A percentile compares a stretch with the other conserved stretches of the same genome.
Evolutionary conservation across 805 yeast genomes (phyloP).

Genomic region (Saccharomycopsis oosterbeekiorum): DNA sequence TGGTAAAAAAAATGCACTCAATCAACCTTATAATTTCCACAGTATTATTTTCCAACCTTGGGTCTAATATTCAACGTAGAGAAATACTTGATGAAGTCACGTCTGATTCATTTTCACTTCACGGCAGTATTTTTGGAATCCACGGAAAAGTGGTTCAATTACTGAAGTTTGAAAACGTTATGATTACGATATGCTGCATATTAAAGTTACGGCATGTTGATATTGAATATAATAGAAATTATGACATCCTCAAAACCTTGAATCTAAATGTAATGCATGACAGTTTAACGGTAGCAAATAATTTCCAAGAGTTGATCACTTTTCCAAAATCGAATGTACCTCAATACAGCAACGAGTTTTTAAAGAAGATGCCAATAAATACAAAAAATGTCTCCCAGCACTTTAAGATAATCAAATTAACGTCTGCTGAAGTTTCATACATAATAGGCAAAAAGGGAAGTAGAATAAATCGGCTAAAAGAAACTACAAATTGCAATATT

Average conservation of each 20-base stretch:
- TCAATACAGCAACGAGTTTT: background rate
- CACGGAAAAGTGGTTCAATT: background rate
- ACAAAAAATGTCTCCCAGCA: background rate
- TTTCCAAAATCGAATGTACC: background rate
- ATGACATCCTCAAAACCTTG: background rate
- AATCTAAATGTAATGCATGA: background rate
- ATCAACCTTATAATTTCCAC: background rate
- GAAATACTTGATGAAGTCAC: background rate
- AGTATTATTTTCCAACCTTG: background rate
- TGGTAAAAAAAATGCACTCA: background rate
- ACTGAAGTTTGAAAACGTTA: background rate
- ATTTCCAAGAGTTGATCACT: background rate
- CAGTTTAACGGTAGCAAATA: background rate
- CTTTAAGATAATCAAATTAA: constrained; percentile 17
- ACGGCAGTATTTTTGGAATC: background rate
- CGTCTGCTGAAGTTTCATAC: constrained; percentile 29
- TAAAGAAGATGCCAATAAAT: background rate
- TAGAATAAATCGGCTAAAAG: constrained; percentile 29
- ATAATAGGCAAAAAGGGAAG: constrained; percentile 37
- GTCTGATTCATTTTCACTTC: background rate
- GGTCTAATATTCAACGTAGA: background rate
- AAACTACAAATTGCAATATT: constrained; percentile 29
- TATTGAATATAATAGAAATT: background rate
- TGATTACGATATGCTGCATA: background rate
- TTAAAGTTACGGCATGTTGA: background rate